Evolutionary conservation across 768 basidiomycete species (phyloP), one percentile per base, ranked within the genome.

Genomic region (Punctularia strigosozonata): DNA sequence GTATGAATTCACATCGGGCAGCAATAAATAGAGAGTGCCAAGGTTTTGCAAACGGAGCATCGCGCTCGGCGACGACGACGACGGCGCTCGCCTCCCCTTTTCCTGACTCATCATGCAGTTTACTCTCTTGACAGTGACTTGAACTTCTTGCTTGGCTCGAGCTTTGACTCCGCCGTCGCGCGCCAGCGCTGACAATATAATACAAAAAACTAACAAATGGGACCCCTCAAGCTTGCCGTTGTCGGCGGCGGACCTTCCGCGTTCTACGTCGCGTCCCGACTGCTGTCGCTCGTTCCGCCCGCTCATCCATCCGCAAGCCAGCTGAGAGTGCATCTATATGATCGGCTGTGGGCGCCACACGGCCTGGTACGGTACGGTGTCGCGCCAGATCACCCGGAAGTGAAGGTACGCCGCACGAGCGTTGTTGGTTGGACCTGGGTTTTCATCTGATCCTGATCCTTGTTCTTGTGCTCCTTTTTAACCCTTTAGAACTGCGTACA

Each of bases 321-420:
- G 24, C 52, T 75, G n/a, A 58, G 62, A 37, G 73, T 97, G 12
- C 89, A 98, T 55, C 60, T 99, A 52, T 99, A 77, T 55, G 94
- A 99, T 61, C 71, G 88, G 24, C 68, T 94, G 8, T 97, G 92
- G 74, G 79, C 89, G 21, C 94, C 94, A 8, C 87, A 95, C 53
- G 95, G 95, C 1, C 69, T 98, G 1, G 91, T 95, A 3, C 68
- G 95, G 32, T 99, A 92, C 52, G 92, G 95, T 0, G 92, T 99
- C 12, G 94, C 95, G 8, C 94, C 94, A 31, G 94, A 98, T 62
- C 94, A 98, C 58, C 90, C 95, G 7, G 94, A 97, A 64, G 92
- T 98, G 58, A 99, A 97, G 75, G 94, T 74, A 48, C 31, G 61
- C 44, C 23, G 15, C 43, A 30, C 23, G 10, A 10, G 28, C 15